Evolutionary conservation across 768 basidiomycete genomes (phyloP).

Genomic region (Rhodotorula babjevae): DNA sequence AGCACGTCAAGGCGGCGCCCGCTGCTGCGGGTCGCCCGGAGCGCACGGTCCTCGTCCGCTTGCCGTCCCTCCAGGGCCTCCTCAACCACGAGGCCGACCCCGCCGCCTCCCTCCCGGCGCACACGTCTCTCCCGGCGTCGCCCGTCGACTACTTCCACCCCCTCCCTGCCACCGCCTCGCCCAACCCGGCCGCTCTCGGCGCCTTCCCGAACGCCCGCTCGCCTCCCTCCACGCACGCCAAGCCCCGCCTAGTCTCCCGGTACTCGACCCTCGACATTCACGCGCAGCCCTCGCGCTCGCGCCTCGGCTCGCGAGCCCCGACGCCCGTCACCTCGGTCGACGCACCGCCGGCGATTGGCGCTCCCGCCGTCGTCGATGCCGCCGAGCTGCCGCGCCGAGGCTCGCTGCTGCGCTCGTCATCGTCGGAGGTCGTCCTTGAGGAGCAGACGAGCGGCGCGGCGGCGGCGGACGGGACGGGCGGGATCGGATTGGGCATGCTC

Average conservation of each 20-base stretch:
- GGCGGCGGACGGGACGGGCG: not conserved
- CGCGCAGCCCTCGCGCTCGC: not conserved
- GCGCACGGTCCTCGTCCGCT: not conserved
- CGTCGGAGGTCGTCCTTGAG: too few species aligned
- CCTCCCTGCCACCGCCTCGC: not conserved
- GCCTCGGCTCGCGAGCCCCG: not conserved
- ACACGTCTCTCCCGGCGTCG: not conserved
- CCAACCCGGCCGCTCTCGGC: not conserved
- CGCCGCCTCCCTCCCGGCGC: not conserved
- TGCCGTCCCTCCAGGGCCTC: slow-evolving; percentile 20
- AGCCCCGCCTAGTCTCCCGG: slow-evolving; percentile 2
- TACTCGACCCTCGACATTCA: slow-evolving; percentile 8
- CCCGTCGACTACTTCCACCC: not conserved
- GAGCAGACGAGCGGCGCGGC: too few species aligned
- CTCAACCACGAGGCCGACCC: slow-evolving; percentile 5
- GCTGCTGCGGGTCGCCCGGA: too few species aligned
- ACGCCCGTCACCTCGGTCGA: not conserved
- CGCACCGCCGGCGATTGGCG: too few species aligned
- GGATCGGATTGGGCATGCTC: slow-evolving; percentile 16
- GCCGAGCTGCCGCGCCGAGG: not conserved
- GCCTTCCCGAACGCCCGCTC: not conserved
- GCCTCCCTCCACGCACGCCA: not conserved
- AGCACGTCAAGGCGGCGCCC: not conserved
- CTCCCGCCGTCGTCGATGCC: not conserved
- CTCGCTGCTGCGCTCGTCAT: too few species aligned